A percentile compares a stretch with the other conserved stretches of the same genome.
These are phyloP conservation scores for Pyricularia sp. DNA, from an alignment of 2,329 filamentous ascomycete species.

Conservation along the genomic window DNA sequence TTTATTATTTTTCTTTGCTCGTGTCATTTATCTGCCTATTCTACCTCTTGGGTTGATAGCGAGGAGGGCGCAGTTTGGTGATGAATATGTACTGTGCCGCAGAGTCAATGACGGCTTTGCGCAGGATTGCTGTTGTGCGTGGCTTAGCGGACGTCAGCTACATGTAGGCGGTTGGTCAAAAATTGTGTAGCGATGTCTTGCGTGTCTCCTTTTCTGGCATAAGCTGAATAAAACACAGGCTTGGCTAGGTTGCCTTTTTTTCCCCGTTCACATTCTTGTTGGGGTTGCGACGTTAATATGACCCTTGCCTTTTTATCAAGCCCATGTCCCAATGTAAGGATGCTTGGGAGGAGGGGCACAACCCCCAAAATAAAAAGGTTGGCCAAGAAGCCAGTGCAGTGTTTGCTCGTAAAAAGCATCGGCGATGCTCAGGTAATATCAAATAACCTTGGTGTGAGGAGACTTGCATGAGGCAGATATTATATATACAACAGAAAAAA, in stretches of 20 bases:
- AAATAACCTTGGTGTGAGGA: not conserved
- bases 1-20: not conserved
- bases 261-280: not conserved
- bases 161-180: not conserved
- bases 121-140: not conserved
- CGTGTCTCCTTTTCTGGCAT: not conserved
- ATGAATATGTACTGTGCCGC: not conserved
- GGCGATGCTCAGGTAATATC: not conserved
- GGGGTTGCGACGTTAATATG: not conserved
- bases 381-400: not conserved
- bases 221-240: not conserved
- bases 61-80: not conserved
- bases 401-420: not conserved
- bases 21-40: not conserved
- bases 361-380: not conserved
- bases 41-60: not conserved
- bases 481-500: not conserved
- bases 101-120: not conserved
- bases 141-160: not conserved
- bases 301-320: not conserved
- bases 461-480: not conserved
- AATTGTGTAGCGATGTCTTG: not conserved
- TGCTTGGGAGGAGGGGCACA: not conserved
- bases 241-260: not conserved
- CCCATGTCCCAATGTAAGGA: not conserved